These are phyloP conservation scores for Chlamydomonas sp. DNA, from an alignment of 139 green algal genomes.

Conservation along the genomic window DNA sequence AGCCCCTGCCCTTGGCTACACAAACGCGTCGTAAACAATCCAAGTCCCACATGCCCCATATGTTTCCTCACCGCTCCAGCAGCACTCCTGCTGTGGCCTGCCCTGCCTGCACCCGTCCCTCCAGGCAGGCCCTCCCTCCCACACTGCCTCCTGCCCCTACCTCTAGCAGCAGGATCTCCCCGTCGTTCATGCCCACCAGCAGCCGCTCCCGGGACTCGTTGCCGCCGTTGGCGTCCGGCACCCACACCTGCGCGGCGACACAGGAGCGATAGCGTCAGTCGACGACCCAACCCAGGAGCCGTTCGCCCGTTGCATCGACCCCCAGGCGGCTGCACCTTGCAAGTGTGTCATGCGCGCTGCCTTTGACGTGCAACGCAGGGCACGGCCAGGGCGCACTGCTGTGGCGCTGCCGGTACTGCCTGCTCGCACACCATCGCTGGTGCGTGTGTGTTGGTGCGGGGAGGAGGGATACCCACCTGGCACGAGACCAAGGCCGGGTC, in stretches of 20 bases:
- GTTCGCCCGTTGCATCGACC: neutral
- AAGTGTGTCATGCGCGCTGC: too few relatives aligned
- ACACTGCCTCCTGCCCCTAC: constrained; percentile 25
- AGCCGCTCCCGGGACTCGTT: constrained; percentile 69
- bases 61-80: too few relatives aligned
- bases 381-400: too few relatives aligned
- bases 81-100: too few relatives aligned
- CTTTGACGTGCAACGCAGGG: too few relatives aligned
- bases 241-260: constrained; percentile 54
- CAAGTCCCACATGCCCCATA: too few relatives aligned
- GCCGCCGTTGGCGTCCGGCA: constrained; percentile 47
- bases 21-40: too few relatives aligned
- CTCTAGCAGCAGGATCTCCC: constrained; percentile 86
- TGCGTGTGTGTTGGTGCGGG: neutral
- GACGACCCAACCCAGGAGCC: too few relatives aligned
- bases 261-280: neutral
- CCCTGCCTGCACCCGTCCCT: too few relatives aligned
- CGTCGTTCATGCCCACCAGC: constrained; percentile 79
- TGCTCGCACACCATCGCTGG: too few relatives aligned
- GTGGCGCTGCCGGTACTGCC: too few relatives aligned
- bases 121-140: neutral
- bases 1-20: too few relatives aligned
- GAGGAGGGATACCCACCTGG: constrained; percentile 1
- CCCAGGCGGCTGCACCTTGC: neutral
- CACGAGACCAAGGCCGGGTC: constrained; percentile 30